phyloP scores from a whole-genome alignment of 2,329 filamentous ascomycete species.

The Hymenoscyphus scutula region DNA sequence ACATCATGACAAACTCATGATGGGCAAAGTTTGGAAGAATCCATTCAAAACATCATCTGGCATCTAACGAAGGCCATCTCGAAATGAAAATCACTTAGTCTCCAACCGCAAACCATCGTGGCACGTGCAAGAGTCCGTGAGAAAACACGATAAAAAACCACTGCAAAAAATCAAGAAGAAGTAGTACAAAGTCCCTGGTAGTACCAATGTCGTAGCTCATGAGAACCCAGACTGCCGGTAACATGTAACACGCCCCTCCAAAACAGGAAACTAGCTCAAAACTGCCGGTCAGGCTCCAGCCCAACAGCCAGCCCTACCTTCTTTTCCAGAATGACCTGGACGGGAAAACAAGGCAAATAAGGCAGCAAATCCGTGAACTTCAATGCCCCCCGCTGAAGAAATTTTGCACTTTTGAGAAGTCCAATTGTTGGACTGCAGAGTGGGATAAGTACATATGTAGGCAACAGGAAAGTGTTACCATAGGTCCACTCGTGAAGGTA shows the following conservation, averaged over 20 bases:
- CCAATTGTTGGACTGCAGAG: background rate
- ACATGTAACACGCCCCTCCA: background rate
- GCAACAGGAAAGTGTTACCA: background rate
- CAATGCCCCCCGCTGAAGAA: slow-evolving; percentile 2
- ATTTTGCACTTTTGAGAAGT: background rate
- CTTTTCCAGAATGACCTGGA: background rate
- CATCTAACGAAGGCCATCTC: background rate
- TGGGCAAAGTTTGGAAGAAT: too few relatives aligned
- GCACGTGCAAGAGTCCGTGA: background rate
- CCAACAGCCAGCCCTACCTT: background rate
- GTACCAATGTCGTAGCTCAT: too few relatives aligned
- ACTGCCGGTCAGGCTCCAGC: background rate
- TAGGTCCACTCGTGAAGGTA: slow-evolving; percentile 1
- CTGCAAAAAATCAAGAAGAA: background rate
- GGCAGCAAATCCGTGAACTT: background rate
- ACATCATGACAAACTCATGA: too few relatives aligned
- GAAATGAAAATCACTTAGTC: background rate
- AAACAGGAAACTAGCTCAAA: background rate
- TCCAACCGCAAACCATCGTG: background rate
- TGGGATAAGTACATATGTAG: background rate
- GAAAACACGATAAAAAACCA: background rate
- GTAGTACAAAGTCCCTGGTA: background rate
- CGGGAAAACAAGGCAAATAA: background rate
- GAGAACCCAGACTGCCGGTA: too few relatives aligned
- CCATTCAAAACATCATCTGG: too few relatives aligned